phyloP scores from a whole-genome alignment of 768 basidiomycete genomes.

The Pulveroboletus sp. region DNA sequence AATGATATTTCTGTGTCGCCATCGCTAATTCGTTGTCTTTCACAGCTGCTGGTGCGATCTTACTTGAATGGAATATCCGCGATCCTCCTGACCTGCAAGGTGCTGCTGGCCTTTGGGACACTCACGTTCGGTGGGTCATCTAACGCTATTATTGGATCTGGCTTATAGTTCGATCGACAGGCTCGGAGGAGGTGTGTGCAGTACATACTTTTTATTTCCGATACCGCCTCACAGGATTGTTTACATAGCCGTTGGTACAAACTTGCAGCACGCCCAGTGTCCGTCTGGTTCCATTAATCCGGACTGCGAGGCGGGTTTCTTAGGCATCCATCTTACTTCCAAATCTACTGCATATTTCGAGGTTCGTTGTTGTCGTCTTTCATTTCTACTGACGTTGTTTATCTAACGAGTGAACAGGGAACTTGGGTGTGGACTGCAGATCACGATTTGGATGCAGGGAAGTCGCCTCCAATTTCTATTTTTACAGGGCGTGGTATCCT shows the following conservation, averaged over 20 bases:
- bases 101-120: conserved; percentile 54
- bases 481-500: conserved; percentile 72
- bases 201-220: background rate
- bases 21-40: background rate
- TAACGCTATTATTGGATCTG: background rate
- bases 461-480: conserved; percentile 48
- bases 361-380: conserved; percentile 31
- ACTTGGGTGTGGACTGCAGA: conserved; percentile 83
- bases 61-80: conserved; percentile 61
- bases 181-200: conserved; percentile 26
- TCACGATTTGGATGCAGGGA: conserved; percentile 56
- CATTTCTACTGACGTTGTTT: background rate
- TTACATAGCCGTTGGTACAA: conserved; percentile 47
- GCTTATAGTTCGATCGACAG: conserved; percentile 5
- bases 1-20: background rate
- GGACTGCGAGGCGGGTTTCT: conserved; percentile 61
- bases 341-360: conserved; percentile 60
- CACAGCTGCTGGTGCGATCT: conserved; percentile 42
- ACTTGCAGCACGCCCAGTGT: conserved; percentile 44
- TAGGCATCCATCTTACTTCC: conserved; percentile 59
- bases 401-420: conserved; percentile 38
- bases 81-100: conserved; percentile 51
- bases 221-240: background rate
- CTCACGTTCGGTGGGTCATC: conserved; percentile 33
- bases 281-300: conserved; percentile 39